phyloP scores from a whole-genome alignment of 805 yeast species.

The Naumovozyma dairenensis region DNA sequence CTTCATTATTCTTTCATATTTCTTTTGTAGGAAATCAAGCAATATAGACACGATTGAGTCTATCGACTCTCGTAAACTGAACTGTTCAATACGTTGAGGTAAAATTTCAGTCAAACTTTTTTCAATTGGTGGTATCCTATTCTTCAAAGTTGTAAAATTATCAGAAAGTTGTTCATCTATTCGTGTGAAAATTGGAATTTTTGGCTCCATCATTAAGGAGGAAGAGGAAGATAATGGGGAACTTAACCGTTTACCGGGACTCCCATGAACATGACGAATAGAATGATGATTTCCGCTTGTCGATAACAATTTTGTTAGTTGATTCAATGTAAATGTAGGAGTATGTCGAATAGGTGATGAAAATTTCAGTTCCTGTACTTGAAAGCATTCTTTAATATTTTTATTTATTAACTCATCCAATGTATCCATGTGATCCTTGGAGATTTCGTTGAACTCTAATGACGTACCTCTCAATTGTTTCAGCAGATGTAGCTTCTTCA shows the following conservation, averaged over 20 bases:
- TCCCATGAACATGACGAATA: too few species aligned
- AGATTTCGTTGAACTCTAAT: conserved; percentile 37
- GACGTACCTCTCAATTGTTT: conserved; percentile 32
- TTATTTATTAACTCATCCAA: conserved; percentile 32
- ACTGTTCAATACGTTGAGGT: conserved; percentile 38
- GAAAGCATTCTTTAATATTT: conserved; percentile 29
- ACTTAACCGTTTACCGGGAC: too few species aligned
- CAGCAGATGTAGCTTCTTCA: conserved; percentile 20
- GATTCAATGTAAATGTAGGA: conserved; percentile 30
- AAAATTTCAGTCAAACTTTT: conserved; percentile 43
- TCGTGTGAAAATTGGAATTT: conserved; percentile 33
- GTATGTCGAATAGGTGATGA: conserved; percentile 35
- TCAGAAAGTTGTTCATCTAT: conserved; percentile 34
- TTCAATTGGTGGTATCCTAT: conserved; percentile 39
- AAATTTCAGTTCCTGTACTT: conserved; percentile 31
- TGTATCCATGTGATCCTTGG: conserved; percentile 33
- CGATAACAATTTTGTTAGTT: conserved; percentile 26
- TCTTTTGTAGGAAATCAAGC: conserved; percentile 28
- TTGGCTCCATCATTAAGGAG: conserved; percentile 17
- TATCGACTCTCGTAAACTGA: conserved; percentile 29
- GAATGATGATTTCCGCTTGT: conserved; percentile 16
- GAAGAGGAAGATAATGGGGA: too few species aligned
- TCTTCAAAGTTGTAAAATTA: conserved; percentile 34
- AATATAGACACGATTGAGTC: conserved; percentile 15
- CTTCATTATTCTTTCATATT: conserved; percentile 32